These are phyloP conservation scores for Diaporthe caulivora DNA, from an alignment of 2,329 filamentous ascomycete genomes.

Conservation along the genomic window DNA sequence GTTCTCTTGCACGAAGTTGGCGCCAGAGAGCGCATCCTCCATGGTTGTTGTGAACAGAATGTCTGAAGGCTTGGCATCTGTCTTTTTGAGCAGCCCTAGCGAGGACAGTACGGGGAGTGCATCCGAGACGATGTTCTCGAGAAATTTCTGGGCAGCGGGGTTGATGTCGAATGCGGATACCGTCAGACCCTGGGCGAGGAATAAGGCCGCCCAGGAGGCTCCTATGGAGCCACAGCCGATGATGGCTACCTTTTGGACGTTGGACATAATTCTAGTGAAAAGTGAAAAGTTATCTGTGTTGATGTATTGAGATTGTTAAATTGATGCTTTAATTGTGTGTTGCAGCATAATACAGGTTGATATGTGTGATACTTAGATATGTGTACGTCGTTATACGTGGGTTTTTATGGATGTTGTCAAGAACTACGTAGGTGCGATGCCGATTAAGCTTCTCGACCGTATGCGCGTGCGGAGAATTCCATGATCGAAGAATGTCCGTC, in stretches of 20 bases:
- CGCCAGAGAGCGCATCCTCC: conserved; percentile 35
- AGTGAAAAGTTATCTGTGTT: background rate
- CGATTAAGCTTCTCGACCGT: background rate
- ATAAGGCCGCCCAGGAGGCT: conserved; percentile 54
- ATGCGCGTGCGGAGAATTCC: background rate
- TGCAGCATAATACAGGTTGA: background rate
- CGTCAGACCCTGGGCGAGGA: conserved; percentile 47
- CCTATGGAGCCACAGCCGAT: conserved; percentile 51
- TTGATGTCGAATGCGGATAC: conserved; percentile 58
- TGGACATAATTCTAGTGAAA: background rate
- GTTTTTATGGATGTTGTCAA: background rate
- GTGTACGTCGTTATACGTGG: background rate
- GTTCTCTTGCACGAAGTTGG: conserved; percentile 55
- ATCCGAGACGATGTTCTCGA: conserved; percentile 30
- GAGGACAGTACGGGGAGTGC: conserved; percentile 36
- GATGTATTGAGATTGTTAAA: background rate
- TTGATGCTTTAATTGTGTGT: background rate
- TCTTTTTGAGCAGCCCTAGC: conserved; percentile 37
- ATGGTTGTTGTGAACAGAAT: conserved; percentile 36
- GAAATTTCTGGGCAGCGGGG: conserved; percentile 47
- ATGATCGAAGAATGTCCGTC: background rate
- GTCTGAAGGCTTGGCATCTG: conserved; percentile 35
- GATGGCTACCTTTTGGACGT: conserved; percentile 46
- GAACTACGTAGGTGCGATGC: background rate
- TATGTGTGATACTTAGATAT: background rate